Evolutionary conservation across 2,329 filamentous ascomycete species (phyloP).

Genomic region (Penicillium thymicola): DNA sequence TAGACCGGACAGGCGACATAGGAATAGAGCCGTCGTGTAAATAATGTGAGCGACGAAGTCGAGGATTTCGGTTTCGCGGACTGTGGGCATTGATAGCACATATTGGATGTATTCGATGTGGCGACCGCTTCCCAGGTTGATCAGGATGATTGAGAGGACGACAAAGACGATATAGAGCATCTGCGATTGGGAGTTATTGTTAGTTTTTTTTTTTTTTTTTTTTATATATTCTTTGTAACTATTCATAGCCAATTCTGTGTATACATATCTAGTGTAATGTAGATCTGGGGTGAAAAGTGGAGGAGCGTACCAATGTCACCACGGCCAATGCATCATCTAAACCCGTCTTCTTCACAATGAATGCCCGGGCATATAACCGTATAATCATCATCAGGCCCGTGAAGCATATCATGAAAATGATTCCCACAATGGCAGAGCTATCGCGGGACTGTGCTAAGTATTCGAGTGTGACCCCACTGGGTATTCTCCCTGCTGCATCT

Average conservation of each 20-base stretch:
- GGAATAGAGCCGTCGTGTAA: conserved; percentile 50
- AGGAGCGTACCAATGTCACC: conserved; percentile 42
- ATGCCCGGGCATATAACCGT: conserved; percentile 46
- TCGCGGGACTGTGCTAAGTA: conserved; percentile 31
- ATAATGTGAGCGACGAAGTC: conserved; percentile 53
- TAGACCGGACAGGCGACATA: conserved; percentile 52
- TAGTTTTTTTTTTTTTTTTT: background rate
- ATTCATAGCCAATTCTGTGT: background rate
- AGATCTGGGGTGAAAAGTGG: conserved; percentile 1
- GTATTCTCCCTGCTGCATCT: conserved; percentile 27
- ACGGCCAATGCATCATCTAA: conserved; percentile 52
- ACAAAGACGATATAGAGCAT: conserved; percentile 44
- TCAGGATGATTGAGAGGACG: conserved; percentile 44
- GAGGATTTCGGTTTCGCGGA: conserved; percentile 46
- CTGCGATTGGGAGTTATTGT: conserved; percentile 11
- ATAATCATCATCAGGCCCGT: conserved; percentile 37
- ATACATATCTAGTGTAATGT: conserved; percentile 1
- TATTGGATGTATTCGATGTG: conserved; percentile 41
- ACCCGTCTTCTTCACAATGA: conserved; percentile 44
- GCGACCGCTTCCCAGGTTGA: conserved; percentile 48
- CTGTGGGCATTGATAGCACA: conserved; percentile 43
- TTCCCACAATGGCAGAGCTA: conserved; percentile 26
- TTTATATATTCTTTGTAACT: background rate
- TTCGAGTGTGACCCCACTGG: conserved; percentile 22
- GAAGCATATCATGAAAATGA: conserved; percentile 29